phyloP scores from a whole-genome alignment of 2,329 filamentous ascomycete species.

The Pezicula neosporulosa region DNA sequence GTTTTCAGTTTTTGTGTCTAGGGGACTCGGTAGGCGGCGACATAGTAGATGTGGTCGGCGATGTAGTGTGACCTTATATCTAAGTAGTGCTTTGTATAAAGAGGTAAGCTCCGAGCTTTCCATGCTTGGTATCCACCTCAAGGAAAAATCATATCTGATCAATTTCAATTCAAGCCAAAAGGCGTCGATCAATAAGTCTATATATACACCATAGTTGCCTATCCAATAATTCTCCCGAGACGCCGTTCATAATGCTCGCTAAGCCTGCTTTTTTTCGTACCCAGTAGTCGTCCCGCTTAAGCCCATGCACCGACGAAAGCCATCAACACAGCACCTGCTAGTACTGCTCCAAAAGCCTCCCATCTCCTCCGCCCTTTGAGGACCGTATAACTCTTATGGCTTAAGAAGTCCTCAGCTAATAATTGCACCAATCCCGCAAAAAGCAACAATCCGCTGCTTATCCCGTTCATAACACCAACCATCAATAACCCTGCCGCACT shows the following conservation, averaged over 20 bases:
- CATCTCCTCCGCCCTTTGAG: conserved; percentile 54
- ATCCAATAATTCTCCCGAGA: background rate
- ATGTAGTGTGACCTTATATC: no score
- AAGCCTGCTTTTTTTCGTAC: no score
- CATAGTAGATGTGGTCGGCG: no score
- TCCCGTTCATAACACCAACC: conserved; percentile 85
- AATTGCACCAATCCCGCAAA: conserved; percentile 84
- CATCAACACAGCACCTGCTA: conserved; percentile 59
- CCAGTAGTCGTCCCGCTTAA: conserved; percentile 4
- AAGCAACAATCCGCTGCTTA: conserved; percentile 74
- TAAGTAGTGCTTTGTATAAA: no score
- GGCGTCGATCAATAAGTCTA: no score
- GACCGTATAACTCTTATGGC: conserved; percentile 58
- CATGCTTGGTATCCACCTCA: no score
- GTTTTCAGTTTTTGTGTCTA: no score
- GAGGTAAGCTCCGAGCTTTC: no score
- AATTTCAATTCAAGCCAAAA: no score
- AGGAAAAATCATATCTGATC: no score
- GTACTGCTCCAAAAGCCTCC: conserved; percentile 59
- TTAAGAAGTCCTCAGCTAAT: conserved; percentile 82
- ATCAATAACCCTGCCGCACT: conserved; percentile 74
- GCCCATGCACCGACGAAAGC: conserved; percentile 66
- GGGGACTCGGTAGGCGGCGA: no score
- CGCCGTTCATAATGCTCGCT: background rate
- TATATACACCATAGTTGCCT: no score